A percentile compares a stretch with the other conserved stretches of the same genome.
These are phyloP conservation scores for Coniochaeta ligniaria DNA, from an alignment of 2,329 filamentous ascomycete species.

Conservation along the genomic window DNA sequence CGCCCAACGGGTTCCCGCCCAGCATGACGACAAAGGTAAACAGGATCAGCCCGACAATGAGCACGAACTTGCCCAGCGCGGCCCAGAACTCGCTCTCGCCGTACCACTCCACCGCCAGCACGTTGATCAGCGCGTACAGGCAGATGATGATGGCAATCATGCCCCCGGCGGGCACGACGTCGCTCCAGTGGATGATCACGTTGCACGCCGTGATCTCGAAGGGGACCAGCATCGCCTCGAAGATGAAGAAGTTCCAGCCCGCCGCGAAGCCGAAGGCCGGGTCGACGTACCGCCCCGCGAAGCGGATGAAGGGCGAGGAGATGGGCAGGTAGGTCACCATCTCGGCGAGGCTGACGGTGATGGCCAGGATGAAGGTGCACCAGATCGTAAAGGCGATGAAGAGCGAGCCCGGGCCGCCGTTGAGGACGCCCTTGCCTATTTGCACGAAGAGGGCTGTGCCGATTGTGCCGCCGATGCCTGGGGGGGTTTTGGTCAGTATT, in stretches of 20 bases:
- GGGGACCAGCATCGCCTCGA: conserved; percentile 59
- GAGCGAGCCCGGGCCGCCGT: conserved; percentile 51
- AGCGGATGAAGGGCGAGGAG: conserved; percentile 71
- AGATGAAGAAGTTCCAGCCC: conserved; percentile 69
- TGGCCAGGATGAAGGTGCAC: conserved; percentile 53
- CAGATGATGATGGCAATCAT: conserved; percentile 54
- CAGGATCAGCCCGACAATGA: conserved; percentile 63
- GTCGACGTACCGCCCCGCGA: conserved; percentile 68
- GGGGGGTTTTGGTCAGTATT: conserved; percentile 14
- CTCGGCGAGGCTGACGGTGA: conserved; percentile 60
- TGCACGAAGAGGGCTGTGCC: conserved; percentile 54
- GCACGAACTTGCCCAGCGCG: conserved; percentile 62
- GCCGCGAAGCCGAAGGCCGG: conserved; percentile 67
- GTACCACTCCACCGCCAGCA: conserved; percentile 68
- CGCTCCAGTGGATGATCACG: conserved; percentile 56
- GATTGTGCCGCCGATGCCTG: conserved; percentile 57
- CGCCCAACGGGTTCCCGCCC: conserved; percentile 68
- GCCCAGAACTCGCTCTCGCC: conserved; percentile 74
- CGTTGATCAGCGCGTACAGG: conserved; percentile 52
- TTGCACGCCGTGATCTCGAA: conserved; percentile 62
- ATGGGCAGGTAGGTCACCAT: conserved; percentile 74
- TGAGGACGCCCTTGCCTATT: conserved; percentile 50
- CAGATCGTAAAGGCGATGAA: conserved; percentile 55
- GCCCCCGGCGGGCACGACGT: conserved; percentile 43
- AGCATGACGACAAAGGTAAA: conserved; percentile 82